Conservation (phyloP, 2,329 filamentous ascomycete genomes). For the Hymenoscyphus salicellus region DNA sequence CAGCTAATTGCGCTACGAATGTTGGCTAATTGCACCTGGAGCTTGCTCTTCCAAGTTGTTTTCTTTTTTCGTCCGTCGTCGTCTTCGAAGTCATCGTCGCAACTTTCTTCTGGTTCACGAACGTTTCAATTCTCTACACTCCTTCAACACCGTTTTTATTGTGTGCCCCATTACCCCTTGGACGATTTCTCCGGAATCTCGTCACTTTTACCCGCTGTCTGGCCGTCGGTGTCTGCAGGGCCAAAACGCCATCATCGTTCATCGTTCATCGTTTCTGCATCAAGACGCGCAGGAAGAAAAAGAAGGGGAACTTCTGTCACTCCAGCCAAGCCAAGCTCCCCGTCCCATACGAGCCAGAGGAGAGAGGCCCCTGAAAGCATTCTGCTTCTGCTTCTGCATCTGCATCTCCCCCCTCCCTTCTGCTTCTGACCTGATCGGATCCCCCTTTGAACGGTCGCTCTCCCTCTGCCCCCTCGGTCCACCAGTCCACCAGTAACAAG, state of each 20-base stretch:
- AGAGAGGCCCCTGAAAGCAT: not conserved
- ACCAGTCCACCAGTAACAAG: not conserved
- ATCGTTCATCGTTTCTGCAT: not conserved
- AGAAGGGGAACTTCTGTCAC: not conserved
- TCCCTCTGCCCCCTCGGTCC: not conserved
- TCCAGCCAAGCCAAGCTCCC: not conserved
- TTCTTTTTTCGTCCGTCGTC: not conserved
- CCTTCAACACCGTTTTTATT: not conserved
- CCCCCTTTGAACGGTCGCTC: not conserved
- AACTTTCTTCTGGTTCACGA: not conserved
- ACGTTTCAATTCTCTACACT: constrained; percentile 1
- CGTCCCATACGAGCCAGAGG: not conserved
- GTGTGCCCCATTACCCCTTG: not conserved
- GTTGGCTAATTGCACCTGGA: no score
- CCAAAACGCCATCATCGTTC: not conserved
- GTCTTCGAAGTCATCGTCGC: not conserved
- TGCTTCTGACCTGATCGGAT: not conserved
- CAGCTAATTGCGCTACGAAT: not conserved
- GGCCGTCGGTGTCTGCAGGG: not conserved
- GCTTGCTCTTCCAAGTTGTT: not conserved
- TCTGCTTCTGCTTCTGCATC: not conserved
- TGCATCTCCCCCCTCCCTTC: not conserved
- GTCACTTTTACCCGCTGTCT: not conserved
- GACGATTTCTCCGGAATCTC: not conserved
- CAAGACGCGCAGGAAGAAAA: not conserved